These are phyloP conservation scores for Colletotrichum horii DNA, from an alignment of 2,329 filamentous ascomycete species.

Conservation along the genomic window DNA sequence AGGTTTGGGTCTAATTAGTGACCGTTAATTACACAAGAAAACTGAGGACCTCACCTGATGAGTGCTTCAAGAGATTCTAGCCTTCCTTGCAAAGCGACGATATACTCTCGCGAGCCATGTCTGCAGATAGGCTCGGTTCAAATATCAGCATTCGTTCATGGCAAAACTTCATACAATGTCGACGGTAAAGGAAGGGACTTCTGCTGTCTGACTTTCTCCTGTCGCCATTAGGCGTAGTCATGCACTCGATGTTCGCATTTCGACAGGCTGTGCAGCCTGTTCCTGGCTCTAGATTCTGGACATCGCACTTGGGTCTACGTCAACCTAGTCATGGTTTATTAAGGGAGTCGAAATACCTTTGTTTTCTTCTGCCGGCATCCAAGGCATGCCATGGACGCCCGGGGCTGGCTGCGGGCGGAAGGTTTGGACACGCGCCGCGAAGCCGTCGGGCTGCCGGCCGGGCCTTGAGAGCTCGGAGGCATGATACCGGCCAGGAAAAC, in stretches of 20 bases:
- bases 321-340: rapidly evolving
- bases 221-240: not conserved
- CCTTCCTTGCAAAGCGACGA: not conserved
- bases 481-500: not conserved
- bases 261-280: not conserved
- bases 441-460: not conserved
- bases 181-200: rapidly evolving
- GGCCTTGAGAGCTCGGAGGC: not conserved
- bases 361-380: not conserved
- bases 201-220: not conserved
- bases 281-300: not conserved
- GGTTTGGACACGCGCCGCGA: not conserved
- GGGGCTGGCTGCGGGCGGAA: not conserved
- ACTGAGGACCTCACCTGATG: not conserved
- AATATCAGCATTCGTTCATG: not conserved
- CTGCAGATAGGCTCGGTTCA: not conserved
- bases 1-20: not conserved
- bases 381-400: not conserved
- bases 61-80: not conserved
- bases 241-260: not conserved
- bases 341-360: rapidly evolving
- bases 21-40: rapidly evolving
- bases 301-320: not conserved
- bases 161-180: not conserved
- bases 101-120: not conserved